Evolutionary conservation across 805 yeast species (phyloP).

Genomic region (Saccharomycopsis selenospora): DNA sequence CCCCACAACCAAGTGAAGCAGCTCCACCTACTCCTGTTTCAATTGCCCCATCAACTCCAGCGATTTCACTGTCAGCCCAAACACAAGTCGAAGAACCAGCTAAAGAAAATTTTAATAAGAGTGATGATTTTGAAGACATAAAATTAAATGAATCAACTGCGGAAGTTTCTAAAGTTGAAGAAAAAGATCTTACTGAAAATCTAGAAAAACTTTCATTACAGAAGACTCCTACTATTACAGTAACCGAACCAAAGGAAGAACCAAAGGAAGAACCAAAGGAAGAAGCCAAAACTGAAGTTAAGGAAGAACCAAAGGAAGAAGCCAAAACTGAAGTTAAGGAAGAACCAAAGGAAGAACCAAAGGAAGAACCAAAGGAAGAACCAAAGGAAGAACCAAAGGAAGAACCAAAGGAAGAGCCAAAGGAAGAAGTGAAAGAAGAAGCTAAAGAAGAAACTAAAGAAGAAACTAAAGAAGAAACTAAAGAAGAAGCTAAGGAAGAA

Average conservation of each 20-base stretch:
- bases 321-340: neutral
- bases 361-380: slow-evolving; percentile 11
- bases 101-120: neutral
- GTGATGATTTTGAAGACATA: slow-evolving; percentile 15
- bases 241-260: neutral
- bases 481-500: slow-evolving; percentile 9
- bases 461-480: slow-evolving; percentile 15
- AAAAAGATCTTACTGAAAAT: slow-evolving; percentile 10
- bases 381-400: slow-evolving; percentile 16
- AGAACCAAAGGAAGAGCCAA: slow-evolving; percentile 17
- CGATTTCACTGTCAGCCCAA: too few species aligned
- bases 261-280: slow-evolving; percentile 2
- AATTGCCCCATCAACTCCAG: too few species aligned
- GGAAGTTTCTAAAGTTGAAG: neutral
- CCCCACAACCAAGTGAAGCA: neutral
- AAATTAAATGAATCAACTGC: slow-evolving; percentile 11
- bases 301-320: slow-evolving; percentile 5
- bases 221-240: slow-evolving; percentile 5
- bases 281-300: neutral
- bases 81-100: slow-evolving; percentile 6
- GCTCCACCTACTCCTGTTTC: neutral
- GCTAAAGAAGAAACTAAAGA: slow-evolving; percentile 9
- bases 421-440: slow-evolving; percentile 19
- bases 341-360: slow-evolving; percentile 16
- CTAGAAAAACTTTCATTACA: neutral